Evolutionary conservation across 2,329 filamentous ascomycete genomes (phyloP).

Genomic region (Polychaeton citri): DNA sequence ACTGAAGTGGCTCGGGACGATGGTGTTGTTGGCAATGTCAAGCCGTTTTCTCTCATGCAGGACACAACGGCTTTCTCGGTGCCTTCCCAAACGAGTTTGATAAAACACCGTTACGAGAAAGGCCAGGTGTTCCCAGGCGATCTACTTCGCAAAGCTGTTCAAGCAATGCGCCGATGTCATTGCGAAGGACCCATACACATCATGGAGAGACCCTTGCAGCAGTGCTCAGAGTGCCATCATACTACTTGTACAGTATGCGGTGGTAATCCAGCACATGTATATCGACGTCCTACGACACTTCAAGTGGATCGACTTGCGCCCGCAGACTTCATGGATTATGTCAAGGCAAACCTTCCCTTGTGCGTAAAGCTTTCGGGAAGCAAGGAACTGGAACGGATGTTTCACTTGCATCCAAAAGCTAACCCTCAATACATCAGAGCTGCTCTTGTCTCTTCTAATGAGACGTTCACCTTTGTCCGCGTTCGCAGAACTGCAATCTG

Average conservation of each 20-base stretch:
- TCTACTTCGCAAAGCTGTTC: slow-evolving; percentile 1
- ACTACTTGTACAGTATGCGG: slow-evolving; percentile 42
- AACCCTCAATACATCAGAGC: slow-evolving; percentile 16
- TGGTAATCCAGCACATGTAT: slow-evolving; percentile 40
- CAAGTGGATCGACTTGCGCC: slow-evolving; percentile 17
- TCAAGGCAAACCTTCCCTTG: slow-evolving; percentile 10
- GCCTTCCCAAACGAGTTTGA: background rate
- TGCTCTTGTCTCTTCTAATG: slow-evolving; percentile 19
- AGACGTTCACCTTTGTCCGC: slow-evolving; percentile 22
- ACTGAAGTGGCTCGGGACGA: slow-evolving; percentile 1
- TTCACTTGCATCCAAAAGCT: slow-evolving; percentile 1
- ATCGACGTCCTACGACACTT: slow-evolving; percentile 9
- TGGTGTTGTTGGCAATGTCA: slow-evolving; percentile 3
- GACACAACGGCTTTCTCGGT: background rate
- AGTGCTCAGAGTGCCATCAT: slow-evolving; percentile 40
- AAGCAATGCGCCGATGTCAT: slow-evolving; percentile 27
- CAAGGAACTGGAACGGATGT: slow-evolving; percentile 1
- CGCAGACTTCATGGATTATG: slow-evolving; percentile 8
- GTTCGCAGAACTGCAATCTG: slow-evolving; percentile 23
- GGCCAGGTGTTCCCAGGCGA: background rate
- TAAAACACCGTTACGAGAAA: background rate
- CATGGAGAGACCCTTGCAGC: slow-evolving; percentile 27
- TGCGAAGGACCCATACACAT: slow-evolving; percentile 40
- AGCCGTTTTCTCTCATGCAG: background rate
- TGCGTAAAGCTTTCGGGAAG: background rate